Evolutionary conservation across 768 basidiomycete species (phyloP).

Genomic region (Pulveroboletus sp.): DNA sequence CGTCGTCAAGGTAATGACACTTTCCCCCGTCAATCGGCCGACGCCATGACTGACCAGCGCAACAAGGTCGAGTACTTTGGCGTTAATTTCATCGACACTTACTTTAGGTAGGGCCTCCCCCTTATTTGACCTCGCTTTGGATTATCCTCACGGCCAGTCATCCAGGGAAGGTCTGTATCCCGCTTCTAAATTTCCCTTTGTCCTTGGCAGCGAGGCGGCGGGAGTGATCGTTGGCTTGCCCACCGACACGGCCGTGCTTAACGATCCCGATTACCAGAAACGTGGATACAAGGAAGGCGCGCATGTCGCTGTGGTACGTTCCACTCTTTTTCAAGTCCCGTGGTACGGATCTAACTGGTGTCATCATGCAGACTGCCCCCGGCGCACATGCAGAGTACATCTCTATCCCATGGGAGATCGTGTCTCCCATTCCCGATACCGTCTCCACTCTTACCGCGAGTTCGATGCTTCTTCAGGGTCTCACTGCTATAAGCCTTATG

Average conservation of each 20-base stretch:
- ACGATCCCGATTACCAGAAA: conserved; percentile 58
- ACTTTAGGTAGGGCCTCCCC: conserved; percentile 52
- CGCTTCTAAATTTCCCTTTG: conserved; percentile 51
- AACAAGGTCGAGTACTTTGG: conserved; percentile 66
- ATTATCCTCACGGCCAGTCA: not conserved
- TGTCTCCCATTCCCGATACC: conserved; percentile 59
- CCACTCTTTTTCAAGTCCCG: not conserved
- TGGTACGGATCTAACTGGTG: not conserved
- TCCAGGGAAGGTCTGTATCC: conserved; percentile 62
- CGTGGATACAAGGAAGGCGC: conserved; percentile 64
- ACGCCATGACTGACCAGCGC: not conserved
- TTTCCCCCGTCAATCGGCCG: not conserved
- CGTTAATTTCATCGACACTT: conserved; percentile 86
- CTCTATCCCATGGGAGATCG: conserved; percentile 56
- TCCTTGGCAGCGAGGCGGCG: conserved; percentile 73
- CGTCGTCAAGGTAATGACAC: conserved; percentile 32
- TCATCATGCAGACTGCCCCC: conserved; percentile 35
- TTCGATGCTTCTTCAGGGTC: conserved; percentile 63
- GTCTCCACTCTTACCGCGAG: conserved; percentile 61
- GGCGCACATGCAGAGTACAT: conserved; percentile 70
- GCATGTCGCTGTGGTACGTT: conserved; percentile 63
- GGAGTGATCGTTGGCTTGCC: conserved; percentile 77
- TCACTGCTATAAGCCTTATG: conserved; percentile 74
- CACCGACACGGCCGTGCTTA: conserved; percentile 54
- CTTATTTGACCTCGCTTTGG: not conserved